Evolutionary conservation across 1,284 basidiomycete species (phyloP), one percentile per base, ranked within the genome.

Genomic region (Trichosporon coremiiforme): DNA sequence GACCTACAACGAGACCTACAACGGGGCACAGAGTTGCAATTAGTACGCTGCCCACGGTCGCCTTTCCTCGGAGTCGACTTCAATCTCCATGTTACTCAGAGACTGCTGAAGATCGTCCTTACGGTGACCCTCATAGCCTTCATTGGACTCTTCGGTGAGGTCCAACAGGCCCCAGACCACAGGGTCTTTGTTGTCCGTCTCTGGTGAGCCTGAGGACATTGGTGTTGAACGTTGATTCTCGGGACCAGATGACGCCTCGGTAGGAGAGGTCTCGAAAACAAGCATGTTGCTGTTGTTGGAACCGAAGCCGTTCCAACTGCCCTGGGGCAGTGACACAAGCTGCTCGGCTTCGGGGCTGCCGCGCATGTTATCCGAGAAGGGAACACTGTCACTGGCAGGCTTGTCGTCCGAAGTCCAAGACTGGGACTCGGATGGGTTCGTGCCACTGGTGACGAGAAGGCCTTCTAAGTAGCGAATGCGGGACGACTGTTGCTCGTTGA

Each of bases 381-480:
- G 55, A 29, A 12, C 57, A 10, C 17, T 62, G 29, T 62, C 57
- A 7, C 57, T 62, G 1, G 29, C 15, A 13, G 57, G 57, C 17
- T 62, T 62, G 7, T 62, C 57, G 7, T 62, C 57, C 17, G 57
- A 62, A n/a, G 53, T 62, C 29, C 36, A 73, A 35, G 57, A 68
- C 31, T 55, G 62, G n/a, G 22, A 55, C 65, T 55, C 69, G 70
- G 65, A 67, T 41, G 64, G 47, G 22, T 64, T 36, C 29, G 57
- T 13, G 2, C 72, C 75, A 25, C 67, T 70, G 15, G 66, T 68
- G 22, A 73, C 45, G 29, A 81, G 65, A 8, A 79, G 47, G 8
- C 71, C 67, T 66, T 82, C 80, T 4, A 82, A 77, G 36, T 80
- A 78, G 12, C 75, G 73, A 33, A 82, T 79, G 2, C 80, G 75